These are phyloP conservation scores for Populus ilicifolia DNA, from an alignment of 345 rosid genomes.

Conservation along the genomic window DNA sequence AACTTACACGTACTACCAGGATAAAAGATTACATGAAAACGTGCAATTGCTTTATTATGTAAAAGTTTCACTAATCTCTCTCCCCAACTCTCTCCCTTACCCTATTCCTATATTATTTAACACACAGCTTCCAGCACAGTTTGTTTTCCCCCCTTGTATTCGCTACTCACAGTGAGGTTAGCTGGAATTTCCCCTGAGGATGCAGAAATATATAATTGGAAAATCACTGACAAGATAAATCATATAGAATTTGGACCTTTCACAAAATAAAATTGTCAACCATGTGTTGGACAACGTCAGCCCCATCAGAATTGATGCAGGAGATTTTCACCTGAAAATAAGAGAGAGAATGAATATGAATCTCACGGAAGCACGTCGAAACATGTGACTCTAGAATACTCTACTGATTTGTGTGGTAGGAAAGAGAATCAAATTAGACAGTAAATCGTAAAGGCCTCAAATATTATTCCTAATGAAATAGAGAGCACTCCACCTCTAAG, in stretches of 20 bases:
- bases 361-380: neutral
- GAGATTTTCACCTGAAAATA: constrained; percentile 55
- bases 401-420: neutral
- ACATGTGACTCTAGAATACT: neutral
- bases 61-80: too few relatives aligned
- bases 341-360: neutral
- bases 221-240: neutral
- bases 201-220: constrained; percentile 2
- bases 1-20: too few relatives aligned
- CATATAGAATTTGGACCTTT: neutral
- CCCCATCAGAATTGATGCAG: constrained; percentile 64
- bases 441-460: neutral
- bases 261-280: constrained; percentile 57
- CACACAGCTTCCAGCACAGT: too few relatives aligned
- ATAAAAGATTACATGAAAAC: too few relatives aligned
- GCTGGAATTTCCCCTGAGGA: neutral
- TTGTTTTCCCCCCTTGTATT: too few relatives aligned
- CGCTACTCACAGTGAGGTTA: too few relatives aligned
- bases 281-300: constrained; percentile 78
- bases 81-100: too few relatives aligned
- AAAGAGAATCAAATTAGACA: neutral
- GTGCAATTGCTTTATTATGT: too few relatives aligned
- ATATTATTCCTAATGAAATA: neutral
- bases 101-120: too few relatives aligned
- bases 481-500: neutral